Percentiles rank a stretch among this genome's conserved stretches.
Conservation (phyloP, 176 grass and related monocot genomes). For the Paspalum notatum region DNA sequence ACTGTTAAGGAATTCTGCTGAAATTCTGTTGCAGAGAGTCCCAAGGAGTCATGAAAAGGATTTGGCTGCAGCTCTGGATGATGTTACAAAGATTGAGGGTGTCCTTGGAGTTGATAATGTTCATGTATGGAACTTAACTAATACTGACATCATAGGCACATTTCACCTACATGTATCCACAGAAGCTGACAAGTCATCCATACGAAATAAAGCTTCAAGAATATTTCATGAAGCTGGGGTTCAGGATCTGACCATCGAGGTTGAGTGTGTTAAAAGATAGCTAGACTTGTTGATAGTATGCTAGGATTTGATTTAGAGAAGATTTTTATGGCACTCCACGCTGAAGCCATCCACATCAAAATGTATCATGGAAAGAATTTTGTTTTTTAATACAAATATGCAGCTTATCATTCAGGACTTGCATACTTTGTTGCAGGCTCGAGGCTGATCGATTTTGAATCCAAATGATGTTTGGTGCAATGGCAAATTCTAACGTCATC, state of each 20-base stretch:
- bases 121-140: conserved; percentile 97
- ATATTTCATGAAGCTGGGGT: conserved; percentile 80
- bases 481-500: not conserved
- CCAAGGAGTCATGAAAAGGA: conserved; percentile 86
- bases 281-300: conserved; percentile 31
- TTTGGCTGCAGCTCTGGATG: conserved; percentile 66
- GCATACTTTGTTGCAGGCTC: not conserved
- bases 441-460: conserved; percentile 19
- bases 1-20: conserved; percentile 90
- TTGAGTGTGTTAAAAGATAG: conserved; percentile 75
- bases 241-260: conserved; percentile 82
- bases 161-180: conserved; percentile 67
- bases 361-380: conserved; percentile 27
- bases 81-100: conserved; percentile 70
- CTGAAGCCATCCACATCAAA: conserved; percentile 5
- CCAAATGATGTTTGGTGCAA: not conserved
- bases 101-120: conserved; percentile 65
- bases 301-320: conserved; percentile 46
- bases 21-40: conserved; percentile 96
- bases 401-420: conserved; percentile 7
- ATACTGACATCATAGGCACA: conserved; percentile 86
- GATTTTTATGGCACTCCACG: conserved; percentile 30
- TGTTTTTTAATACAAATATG: conserved; percentile 30
- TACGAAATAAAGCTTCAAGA: conserved; percentile 54
- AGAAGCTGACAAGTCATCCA: conserved; percentile 62